Evolutionary conservation across 1,139 yeast genomes (phyloP).

Genomic region (Spencermartinsiella ligniputridi): DNA sequence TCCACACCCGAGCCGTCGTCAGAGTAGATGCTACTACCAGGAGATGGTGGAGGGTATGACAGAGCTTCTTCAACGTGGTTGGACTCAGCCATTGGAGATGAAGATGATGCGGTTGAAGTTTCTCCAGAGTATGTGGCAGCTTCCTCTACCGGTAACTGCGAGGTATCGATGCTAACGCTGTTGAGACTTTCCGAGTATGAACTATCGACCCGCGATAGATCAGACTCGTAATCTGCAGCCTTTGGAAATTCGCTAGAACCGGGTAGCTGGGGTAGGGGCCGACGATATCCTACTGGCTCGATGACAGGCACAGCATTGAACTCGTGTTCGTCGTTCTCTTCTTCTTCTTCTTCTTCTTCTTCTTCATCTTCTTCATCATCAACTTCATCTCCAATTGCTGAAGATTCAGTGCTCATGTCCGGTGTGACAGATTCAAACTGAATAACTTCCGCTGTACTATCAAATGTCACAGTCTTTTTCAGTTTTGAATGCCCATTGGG

Average conservation of each 20-base stretch:
- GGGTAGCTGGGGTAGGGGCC: constrained; percentile 26
- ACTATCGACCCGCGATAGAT: not conserved
- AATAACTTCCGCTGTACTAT: constrained; percentile 36
- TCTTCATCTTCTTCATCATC: constrained; percentile 22
- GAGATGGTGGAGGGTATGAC: constrained; percentile 11
- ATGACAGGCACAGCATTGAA: constrained; percentile 20
- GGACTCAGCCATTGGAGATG: not conserved
- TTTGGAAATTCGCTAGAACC: not conserved
- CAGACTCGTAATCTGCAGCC: not conserved
- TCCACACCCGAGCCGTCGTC: constrained; percentile 10
- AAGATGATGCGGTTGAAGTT: not conserved
- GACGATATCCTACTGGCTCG: constrained; percentile 19
- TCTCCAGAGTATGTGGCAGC: not conserved
- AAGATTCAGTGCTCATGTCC: constrained; percentile 33
- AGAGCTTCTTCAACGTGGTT: constrained; percentile 10
- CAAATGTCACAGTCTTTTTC: constrained; percentile 34
- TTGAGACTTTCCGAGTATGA: not conserved
- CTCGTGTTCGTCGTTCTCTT: constrained; percentile 17
- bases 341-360: constrained; percentile 16
- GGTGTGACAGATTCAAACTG: constrained; percentile 41
- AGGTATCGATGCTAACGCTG: not conserved
- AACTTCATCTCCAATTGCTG: constrained; percentile 15
- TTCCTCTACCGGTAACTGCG: not conserved
- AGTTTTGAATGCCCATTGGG: constrained; percentile 17
- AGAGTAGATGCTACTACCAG: constrained; percentile 16